Evolutionary conservation across 2,329 filamentous ascomycete genomes (phyloP), one percentile per base, ranked within the genome.

Genomic region (Diaporthe humulicola): DNA sequence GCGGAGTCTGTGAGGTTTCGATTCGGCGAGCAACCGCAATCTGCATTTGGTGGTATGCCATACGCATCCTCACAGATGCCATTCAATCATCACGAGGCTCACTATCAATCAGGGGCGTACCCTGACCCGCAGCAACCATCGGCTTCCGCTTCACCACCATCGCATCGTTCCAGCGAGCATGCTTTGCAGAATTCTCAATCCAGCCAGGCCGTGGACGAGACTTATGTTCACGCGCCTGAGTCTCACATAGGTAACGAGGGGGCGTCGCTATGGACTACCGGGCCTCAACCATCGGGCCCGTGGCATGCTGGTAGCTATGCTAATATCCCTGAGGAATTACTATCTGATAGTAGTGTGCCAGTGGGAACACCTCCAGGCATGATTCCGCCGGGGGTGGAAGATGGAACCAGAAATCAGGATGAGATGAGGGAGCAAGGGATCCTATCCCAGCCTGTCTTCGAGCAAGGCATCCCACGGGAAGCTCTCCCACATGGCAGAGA

Each of bases 171-270:
- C 33, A 50, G 67, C 30, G 30, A 38, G 25, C 79, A 81, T 5
- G 77, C 79, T 50, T 73, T 77, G 28, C 81, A 78, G 30, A 78
- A 81, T n/a, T 78, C 81, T 64, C 76, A 80, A n/a, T 78, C 79
- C 52, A 80, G 79, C 22, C 79, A 84, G 75, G 71, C 79, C 17
- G 78, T 76, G 19, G 67, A 79, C 22, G 42, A 73, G 2, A 74
- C 54, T 28, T n/a, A 36, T 17, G 17, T 15, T 4, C 61, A 57
- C 8, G n/a, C 33, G 15, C 57, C 25, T 38, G 73, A 38, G 14
- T 67, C n/a, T 70, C 79, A 79, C 4, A 42, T 22, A 5, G 28
- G 36, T 50, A 74, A 72, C 42, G 72, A 73, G 4, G 67, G 57
- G 38, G 71, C 76, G 17, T 70, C 74, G 40, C 58, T 75, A 8